phyloP scores from a whole-genome alignment of 2,329 filamentous ascomycete species.

The Metarhizium album region DNA sequence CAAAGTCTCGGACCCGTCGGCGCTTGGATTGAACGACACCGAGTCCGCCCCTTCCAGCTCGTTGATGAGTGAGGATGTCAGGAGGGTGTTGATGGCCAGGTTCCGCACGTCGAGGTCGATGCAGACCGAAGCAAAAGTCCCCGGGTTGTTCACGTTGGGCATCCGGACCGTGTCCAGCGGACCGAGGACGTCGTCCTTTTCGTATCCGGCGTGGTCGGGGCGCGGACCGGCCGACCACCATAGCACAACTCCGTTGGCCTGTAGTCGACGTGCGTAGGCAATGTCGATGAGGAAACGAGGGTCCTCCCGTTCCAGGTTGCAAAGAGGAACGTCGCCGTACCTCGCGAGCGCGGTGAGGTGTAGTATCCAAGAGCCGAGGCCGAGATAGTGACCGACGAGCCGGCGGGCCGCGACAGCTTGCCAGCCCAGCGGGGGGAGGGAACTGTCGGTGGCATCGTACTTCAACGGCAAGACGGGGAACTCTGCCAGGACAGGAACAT shows the following conservation, averaged over 20 bases:
- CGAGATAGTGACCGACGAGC: slow-evolving; percentile 80
- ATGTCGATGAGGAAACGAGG: slow-evolving; percentile 93
- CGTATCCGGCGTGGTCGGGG: slow-evolving; percentile 92
- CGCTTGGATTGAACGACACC: slow-evolving; percentile 61
- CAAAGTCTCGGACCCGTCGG: slow-evolving; percentile 40
- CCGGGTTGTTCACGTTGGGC: slow-evolving; percentile 86
- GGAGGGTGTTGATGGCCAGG: slow-evolving; percentile 91
- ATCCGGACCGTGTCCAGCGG: slow-evolving; percentile 80
- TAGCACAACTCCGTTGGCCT: slow-evolving; percentile 83
- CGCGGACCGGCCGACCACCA: slow-evolving; percentile 90
- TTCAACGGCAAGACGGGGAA: slow-evolving; percentile 75
- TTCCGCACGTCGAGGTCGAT: slow-evolving; percentile 93
- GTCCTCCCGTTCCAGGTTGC: slow-evolving; percentile 90
- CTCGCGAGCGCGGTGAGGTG: slow-evolving; percentile 80
- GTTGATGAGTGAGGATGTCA: slow-evolving; percentile 93
- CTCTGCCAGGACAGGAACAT: slow-evolving; percentile 73
- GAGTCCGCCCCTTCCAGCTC: slow-evolving; percentile 87
- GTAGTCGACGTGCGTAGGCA: slow-evolving; percentile 80
- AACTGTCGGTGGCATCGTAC: slow-evolving; percentile 73
- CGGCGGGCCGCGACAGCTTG: slow-evolving; percentile 80
- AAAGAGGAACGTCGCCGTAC: slow-evolving; percentile 89
- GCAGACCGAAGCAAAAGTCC: slow-evolving; percentile 90
- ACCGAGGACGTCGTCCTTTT: slow-evolving; percentile 79
- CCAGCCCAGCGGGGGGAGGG: slow-evolving; percentile 87
- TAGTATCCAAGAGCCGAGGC: slow-evolving; percentile 83